Evolutionary conservation across 768 basidiomycete species (phyloP).

Genomic region (Rhizopogon roseolus): DNA sequence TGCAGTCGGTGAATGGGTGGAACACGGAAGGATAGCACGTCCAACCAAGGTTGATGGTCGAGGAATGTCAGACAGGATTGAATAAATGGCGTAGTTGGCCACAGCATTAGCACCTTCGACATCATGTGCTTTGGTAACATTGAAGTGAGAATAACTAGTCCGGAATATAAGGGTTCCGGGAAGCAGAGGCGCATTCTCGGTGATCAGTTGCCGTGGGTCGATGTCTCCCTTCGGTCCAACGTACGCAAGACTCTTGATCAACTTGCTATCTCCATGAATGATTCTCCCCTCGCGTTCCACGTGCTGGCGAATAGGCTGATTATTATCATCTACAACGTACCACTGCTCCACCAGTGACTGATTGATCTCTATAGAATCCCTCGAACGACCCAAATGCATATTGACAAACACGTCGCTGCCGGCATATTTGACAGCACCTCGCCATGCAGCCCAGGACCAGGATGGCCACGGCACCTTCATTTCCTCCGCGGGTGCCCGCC

Average conservation of each 20-base stretch:
- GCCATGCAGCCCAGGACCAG: slow-evolving; percentile 23
- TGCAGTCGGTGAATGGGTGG: slow-evolving; percentile 1
- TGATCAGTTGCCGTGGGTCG: not conserved
- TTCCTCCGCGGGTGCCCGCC: slow-evolving; percentile 1
- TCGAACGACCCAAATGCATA: not conserved
- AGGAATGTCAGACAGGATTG: slow-evolving; percentile 1
- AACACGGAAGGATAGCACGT: slow-evolving; percentile 11
- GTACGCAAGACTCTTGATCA: too few relatives aligned
- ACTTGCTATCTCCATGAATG: too few relatives aligned
- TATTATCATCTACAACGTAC: slow-evolving; percentile 11
- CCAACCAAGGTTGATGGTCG: too few relatives aligned
- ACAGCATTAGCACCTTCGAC: not conserved
- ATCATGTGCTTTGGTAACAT: slow-evolving; percentile 2
- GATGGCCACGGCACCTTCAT: slow-evolving; percentile 10
- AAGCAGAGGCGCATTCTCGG: not conserved
- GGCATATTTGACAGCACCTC: slow-evolving; percentile 7
- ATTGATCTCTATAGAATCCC: slow-evolving; percentile 3
- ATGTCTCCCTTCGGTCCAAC: too few relatives aligned
- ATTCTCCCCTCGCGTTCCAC: too few relatives aligned
- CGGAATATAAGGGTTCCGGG: slow-evolving; percentile 18
- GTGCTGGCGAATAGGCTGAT: too few relatives aligned
- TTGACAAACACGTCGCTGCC: not conserved
- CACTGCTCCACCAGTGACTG: slow-evolving; percentile 15
- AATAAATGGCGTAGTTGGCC: slow-evolving; percentile 7
- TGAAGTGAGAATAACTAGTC: slow-evolving; percentile 10